Evolutionary conservation across 768 basidiomycete genomes (phyloP).

Genomic region (Rhizopogon salebrosus): DNA sequence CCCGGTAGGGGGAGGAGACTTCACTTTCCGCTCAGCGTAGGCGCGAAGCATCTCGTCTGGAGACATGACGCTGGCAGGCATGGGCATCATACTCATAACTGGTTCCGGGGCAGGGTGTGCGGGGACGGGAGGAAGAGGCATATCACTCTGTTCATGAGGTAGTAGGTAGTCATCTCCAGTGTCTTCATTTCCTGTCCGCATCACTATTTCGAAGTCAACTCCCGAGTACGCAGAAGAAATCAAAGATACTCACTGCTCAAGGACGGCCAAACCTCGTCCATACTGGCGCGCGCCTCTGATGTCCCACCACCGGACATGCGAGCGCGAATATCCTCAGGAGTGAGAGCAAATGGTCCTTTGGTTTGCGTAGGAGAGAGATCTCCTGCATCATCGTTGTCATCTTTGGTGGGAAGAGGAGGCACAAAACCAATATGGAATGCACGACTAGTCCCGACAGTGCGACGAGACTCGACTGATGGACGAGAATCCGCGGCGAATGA

Average conservation of each 20-base stretch:
- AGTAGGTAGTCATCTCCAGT: conserved; percentile 43
- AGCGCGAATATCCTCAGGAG: conserved; percentile 57
- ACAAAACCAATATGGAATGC: conserved; percentile 35
- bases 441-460: conserved; percentile 33
- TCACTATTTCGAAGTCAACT: conserved; percentile 42
- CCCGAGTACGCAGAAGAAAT: not conserved
- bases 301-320: conserved; percentile 36
- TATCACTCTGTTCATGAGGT: conserved; percentile 19
- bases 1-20: conserved; percentile 27
- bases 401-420: conserved; percentile 36
- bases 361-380: conserved; percentile 42
- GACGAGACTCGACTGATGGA: conserved; percentile 40
- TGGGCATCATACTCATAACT: conserved; percentile 35
- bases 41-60: conserved; percentile 78
- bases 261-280: conserved; percentile 66
- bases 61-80: conserved; percentile 40
- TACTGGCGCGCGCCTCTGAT: conserved; percentile 29
- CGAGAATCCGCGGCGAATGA: conserved; percentile 65
- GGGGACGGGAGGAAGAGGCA: conserved; percentile 31
- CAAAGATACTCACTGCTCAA: conserved; percentile 45
- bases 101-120: conserved; percentile 28
- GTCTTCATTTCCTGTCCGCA: conserved; percentile 53
- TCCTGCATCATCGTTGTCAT: conserved; percentile 20
- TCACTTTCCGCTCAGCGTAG: conserved; percentile 48
- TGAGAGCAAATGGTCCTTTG: conserved; percentile 37